A percentile compares a stretch with the other conserved stretches of the same genome.
These are phyloP conservation scores for Kalaharituber pfeilii DNA, from an alignment of 2,329 filamentous ascomycete species.

Conservation along the genomic window DNA sequence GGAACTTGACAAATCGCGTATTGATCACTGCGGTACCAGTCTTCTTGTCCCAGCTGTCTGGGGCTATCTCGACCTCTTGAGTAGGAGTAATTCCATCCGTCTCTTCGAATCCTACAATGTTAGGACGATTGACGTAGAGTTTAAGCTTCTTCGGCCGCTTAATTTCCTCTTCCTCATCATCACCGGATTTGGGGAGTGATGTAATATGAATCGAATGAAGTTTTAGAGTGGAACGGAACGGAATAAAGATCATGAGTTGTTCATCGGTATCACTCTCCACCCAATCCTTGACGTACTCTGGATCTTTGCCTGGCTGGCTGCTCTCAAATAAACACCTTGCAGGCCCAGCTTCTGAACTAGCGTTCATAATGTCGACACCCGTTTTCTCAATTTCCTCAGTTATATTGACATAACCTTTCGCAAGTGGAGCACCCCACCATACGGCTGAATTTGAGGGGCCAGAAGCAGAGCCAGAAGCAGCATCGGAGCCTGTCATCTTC, in stretches of 20 bases:
- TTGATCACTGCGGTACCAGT: constrained; percentile 55
- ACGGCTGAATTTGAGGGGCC: constrained; percentile 30
- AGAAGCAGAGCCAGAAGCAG: constrained; percentile 23
- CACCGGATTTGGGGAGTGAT: constrained; percentile 41
- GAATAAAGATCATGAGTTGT: constrained; percentile 82
- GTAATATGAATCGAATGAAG: constrained; percentile 78
- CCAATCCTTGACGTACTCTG: constrained; percentile 51
- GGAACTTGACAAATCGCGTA: constrained; percentile 91
- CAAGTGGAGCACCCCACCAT: constrained; percentile 61
- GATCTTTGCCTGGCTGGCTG: constrained; percentile 44
- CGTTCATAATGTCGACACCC: constrained; percentile 73
- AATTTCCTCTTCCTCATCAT: constrained; percentile 44
- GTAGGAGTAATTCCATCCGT: constrained; percentile 71
- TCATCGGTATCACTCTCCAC: constrained; percentile 94
- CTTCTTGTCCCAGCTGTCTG: constrained; percentile 59
- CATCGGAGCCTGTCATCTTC: constrained; percentile 24
- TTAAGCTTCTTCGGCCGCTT: constrained; percentile 70
- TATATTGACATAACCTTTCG: constrained; percentile 67
- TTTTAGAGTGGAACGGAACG: constrained; percentile 76
- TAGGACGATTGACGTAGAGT: constrained; percentile 72
- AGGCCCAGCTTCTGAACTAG: constrained; percentile 56
- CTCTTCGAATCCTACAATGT: constrained; percentile 88
- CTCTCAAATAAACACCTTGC: constrained; percentile 58
- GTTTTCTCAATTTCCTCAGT: constrained; percentile 64
- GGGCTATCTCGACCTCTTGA: constrained; percentile 57